phyloP scores from a whole-genome alignment of 495 filamentous ascomycete species.

The Thozetella sp. region DNA sequence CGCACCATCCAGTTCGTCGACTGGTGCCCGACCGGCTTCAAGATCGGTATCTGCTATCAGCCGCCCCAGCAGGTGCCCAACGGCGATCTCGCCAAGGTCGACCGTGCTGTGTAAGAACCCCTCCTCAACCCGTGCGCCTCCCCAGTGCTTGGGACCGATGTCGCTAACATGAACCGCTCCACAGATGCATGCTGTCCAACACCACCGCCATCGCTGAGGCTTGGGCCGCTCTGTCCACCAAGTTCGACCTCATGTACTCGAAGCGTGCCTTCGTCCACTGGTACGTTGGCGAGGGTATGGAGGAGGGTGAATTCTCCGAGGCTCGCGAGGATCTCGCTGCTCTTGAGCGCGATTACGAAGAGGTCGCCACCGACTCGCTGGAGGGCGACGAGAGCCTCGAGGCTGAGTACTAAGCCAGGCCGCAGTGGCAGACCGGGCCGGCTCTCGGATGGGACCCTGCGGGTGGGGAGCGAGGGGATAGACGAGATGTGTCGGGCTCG shows the following conservation, averaged over 20 bases:
- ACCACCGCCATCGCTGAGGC: conserved; percentile 98
- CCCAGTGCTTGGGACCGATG: background rate
- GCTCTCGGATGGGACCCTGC: background rate
- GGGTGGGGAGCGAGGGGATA: conserved; percentile 1
- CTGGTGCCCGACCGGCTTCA: conserved; percentile 99
- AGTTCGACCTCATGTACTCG: conserved; percentile 99
- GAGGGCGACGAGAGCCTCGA: conserved; percentile 87
- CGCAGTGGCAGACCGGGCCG: too few relatives aligned
- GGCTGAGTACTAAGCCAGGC: conserved; percentile 89
- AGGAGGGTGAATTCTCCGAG: conserved; percentile 99
- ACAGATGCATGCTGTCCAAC: conserved; percentile 98
- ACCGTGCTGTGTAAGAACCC: conserved; percentile 88
- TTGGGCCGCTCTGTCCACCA: conserved; percentile 95
- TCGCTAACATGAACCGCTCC: conserved; percentile 18
- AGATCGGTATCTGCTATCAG: conserved; percentile 99
- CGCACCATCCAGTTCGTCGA: conserved; percentile 98
- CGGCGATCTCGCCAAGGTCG: conserved; percentile 94
- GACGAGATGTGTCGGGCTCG: too few relatives aligned
- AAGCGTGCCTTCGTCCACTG: conserved; percentile 99
- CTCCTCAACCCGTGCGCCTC: background rate
- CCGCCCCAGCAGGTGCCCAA: conserved; percentile 93
- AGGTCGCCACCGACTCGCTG: conserved; percentile 94
- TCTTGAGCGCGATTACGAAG: conserved; percentile 98
- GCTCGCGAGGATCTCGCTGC: conserved; percentile 97
- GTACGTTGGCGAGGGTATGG: conserved; percentile 99